Evolutionary conservation across 2,329 filamentous ascomycete genomes (phyloP), one percentile per base, ranked within the genome.

Genomic region (Pseudogymnoascus pannorum): DNA sequence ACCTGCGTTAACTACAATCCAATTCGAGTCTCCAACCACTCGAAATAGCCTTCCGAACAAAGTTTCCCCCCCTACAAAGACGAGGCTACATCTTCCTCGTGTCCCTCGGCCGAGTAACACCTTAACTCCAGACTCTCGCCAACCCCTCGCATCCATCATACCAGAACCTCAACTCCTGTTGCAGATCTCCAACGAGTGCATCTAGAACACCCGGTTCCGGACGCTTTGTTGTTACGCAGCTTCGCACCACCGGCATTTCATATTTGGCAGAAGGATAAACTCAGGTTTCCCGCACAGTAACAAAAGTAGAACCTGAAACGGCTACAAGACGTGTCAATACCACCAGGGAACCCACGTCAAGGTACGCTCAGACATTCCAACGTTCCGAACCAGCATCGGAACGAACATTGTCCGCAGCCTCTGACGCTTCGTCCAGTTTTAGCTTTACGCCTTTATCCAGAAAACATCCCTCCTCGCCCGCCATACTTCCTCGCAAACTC

Each of bases 271-370:
- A 4, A 42, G n/a, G 35, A 40, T 14, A 42, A 4, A 42, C 9
- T 42, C 40, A 6, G 40, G 22, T 44, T 11, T 22, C 20, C 20
- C 40, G n/a, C n/a, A 42, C 18, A 14, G 40, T 44, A 44, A 44
- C 40, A 44, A 40, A 40, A 29, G 40, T 44, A 44, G 40, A 44
- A 44, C 40, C 40, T 44, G 40, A 44, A 44, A 44, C 40, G 40
- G 40, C 40, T 44, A 44, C 40, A 44, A 44, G 40, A 44, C 40
- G 20, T 44, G 40, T 44, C 40, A 24, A 44, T 44, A 44, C 40
- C 40, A 44, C 20, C 40, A 5, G 40, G 14, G 40, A 44, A 44
- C 40, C 40, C 40, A 44, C 40, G 40, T 22, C 40, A 44, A 44
- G 40, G 40, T 44, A 44, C 40, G 40, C 40, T 44, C 40, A 24